Percentiles rank a stretch among this genome's conserved stretches.
phyloP scores from a whole-genome alignment of 768 basidiomycete species.

The Steccherinum ochraceum region DNA sequence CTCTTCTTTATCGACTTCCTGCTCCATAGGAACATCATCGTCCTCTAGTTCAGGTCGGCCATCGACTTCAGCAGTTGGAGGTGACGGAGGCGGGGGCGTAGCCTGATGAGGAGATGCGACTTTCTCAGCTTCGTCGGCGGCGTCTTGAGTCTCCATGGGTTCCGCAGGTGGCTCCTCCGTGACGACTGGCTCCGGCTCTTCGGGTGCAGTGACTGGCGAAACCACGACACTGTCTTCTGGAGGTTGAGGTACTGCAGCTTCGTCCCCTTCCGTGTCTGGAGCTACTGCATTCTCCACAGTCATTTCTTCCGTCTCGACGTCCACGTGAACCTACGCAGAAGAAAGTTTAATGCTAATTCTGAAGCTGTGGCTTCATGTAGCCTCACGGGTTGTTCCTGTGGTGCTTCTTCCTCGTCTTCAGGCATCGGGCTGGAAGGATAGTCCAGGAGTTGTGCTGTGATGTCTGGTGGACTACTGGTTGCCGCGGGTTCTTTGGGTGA shows the following conservation, averaged over 20 bases:
- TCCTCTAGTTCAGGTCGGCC: background rate
- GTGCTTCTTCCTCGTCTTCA: background rate
- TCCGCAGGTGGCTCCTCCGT: background rate
- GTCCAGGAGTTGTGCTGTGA: background rate
- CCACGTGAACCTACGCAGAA: background rate
- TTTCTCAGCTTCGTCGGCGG: background rate
- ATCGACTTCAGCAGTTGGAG: background rate
- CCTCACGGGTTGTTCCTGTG: background rate
- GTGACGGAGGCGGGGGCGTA: background rate
- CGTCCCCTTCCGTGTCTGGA: conserved; percentile 7
- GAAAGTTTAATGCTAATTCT: no score
- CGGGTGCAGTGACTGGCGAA: background rate
- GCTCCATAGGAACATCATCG: background rate
- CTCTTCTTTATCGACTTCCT: background rate
- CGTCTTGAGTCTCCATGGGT: no score
- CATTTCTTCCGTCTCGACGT: background rate
- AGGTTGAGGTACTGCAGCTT: conserved; percentile 3
- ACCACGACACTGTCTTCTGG: background rate
- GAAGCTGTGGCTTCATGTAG: no score
- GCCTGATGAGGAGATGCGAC: no score
- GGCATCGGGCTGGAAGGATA: background rate
- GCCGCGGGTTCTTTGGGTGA: no score
- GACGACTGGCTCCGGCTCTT: background rate
- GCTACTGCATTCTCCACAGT: conserved; percentile 2
- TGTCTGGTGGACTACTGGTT: background rate